Percentiles rank a stretch among this genome's conserved stretches.
Conservation (phyloP, 202 grass and related monocot genomes). For the Schoenoplectus triqueter region DNA sequence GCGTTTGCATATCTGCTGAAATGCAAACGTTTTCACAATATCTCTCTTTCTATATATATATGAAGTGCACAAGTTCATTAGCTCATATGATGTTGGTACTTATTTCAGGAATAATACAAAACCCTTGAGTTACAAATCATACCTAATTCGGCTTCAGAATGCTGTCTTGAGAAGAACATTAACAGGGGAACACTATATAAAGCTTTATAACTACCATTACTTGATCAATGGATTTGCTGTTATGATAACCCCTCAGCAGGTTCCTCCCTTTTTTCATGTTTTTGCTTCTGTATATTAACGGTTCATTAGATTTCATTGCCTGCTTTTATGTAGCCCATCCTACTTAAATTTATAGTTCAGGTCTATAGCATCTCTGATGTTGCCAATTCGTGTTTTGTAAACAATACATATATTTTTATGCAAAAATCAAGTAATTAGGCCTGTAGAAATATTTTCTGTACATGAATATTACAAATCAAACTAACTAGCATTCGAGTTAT, state of each 20-base stretch:
- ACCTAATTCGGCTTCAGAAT: constrained; percentile 83
- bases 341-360: not conserved
- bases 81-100: constrained; percentile 8
- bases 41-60: too few relatives aligned
- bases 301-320: constrained; percentile 2
- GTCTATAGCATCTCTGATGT: constrained; percentile 1
- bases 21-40: too few relatives aligned
- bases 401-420: not conserved
- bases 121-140: constrained; percentile 73
- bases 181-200: constrained; percentile 76
- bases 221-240: constrained; percentile 97
- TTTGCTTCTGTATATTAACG: constrained; percentile 12
- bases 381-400: not conserved
- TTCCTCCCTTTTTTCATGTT: constrained; percentile 36
- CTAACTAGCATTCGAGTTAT: not conserved
- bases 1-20: too few relatives aligned
- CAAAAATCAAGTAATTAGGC: not conserved
- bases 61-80: not conserved
- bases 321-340: not conserved
- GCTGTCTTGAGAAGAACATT: constrained; percentile 77
- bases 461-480: not conserved
- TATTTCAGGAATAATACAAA: constrained; percentile 57
- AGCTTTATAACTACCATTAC: constrained; percentile 93
- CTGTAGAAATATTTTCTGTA: not conserved
- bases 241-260: constrained; percentile 86